Evolutionary conservation across 805 yeast genomes (phyloP), one percentile per base, ranked within the genome.

Genomic region (Schizosaccharomyces lindneri): DNA sequence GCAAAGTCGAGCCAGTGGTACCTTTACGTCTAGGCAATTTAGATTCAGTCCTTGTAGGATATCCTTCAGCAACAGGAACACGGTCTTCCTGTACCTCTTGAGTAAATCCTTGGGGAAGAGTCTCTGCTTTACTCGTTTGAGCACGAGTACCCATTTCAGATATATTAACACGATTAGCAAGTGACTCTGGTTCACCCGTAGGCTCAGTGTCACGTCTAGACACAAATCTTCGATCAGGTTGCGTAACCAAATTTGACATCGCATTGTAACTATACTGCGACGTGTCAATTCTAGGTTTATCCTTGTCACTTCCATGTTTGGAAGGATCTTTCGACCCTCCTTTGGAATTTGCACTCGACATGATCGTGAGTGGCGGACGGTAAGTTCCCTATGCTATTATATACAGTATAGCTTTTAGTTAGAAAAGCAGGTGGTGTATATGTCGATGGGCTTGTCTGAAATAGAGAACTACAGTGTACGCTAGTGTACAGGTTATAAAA

Each of bases 211-310:
- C 69, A 7, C 74, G 75, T 55, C 74, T 68, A 60, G 78, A 76
- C 61, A 79, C 69, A 48, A 80, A 72, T 61, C 82, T 70, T 64
- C 76, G 74, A 68, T 83, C 87, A 64, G 77, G 79, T 64, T 76
- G 73, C 36, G 82, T 75, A 64, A 86, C 90, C 73, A 82, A 82
- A 66, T 82, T 84, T 61, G 94, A 78, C 88, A 86, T 83, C 68
- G 80, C 85, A 59, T 46, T 62, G 62, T 59, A 59, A 31, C 55
- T 43, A 43, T 59, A 59, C 36, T 59, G 61, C 27, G 61, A 59
- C 36, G 19, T 21, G 36, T 43, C 61, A 43, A 43, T 21, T 21
- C 24, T 43, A n/a, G 61, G 51, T 19, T 57, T 57, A 19, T 51
- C 36, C 36, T 51, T 51, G n/a, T 17, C n/a, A 7, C 19, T 24